These are phyloP conservation scores for Saposhnikovia divaricata DNA, from an alignment of 129 eudicot genomes.

Conservation along the genomic window DNA sequence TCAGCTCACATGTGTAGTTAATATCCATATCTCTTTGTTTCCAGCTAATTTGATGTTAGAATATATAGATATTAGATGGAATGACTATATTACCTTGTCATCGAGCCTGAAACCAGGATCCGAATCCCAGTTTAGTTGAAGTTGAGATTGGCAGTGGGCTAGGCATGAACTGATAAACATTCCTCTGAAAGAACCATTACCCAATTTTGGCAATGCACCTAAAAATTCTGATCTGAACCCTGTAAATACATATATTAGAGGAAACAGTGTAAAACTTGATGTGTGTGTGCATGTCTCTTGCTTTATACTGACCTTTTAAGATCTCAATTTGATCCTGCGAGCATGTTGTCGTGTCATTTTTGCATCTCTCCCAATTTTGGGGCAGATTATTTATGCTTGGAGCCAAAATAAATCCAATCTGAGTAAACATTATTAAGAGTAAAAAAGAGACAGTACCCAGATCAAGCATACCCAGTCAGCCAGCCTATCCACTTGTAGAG, in stretches of 20 bases:
- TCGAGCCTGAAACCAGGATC: constrained; percentile 3
- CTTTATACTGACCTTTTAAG: neutral
- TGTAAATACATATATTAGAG: neutral
- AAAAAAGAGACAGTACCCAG: neutral
- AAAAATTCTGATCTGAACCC: constrained; percentile 9
- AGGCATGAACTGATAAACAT: constrained; percentile 13
- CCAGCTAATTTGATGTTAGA: neutral
- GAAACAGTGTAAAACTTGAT: neutral
- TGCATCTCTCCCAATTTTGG: constrained; percentile 10
- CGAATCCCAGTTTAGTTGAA: constrained; percentile 1
- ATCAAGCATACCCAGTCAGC: neutral
- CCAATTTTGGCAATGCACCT: neutral
- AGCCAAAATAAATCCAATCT: constrained; percentile 6
- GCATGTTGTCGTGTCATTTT: constrained; percentile 13
- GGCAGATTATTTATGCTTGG: constrained; percentile 6
- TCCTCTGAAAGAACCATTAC: constrained; percentile 7
- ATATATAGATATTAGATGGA: neutral
- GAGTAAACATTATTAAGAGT: neutral
- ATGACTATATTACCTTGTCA: neutral
- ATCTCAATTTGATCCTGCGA: neutral
- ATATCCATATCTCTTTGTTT: too few species aligned
- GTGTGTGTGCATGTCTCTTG: neutral
- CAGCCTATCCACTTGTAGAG: neutral
- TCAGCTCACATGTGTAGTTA: too few species aligned
- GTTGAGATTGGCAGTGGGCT: constrained; percentile 11